Conservation (phyloP, 345 rosid genomes). For the Corymbia maculata region DNA sequence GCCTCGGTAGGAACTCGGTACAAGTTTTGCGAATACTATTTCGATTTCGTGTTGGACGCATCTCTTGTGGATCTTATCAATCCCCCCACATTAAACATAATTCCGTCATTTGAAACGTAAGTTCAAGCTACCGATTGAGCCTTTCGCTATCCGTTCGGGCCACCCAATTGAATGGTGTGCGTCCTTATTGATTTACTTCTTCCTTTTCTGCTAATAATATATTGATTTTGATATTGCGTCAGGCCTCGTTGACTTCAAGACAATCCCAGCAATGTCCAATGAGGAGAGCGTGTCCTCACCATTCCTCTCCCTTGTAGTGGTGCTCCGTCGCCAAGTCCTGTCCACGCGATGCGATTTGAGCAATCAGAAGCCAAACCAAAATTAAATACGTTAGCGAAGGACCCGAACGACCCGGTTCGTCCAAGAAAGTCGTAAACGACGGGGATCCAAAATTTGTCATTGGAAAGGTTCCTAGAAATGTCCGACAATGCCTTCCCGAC, state of each 20-base stretch:
- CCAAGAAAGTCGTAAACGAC: not conserved
- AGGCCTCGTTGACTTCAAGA: not conserved
- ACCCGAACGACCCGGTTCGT: too few relatives aligned
- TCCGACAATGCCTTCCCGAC: not conserved
- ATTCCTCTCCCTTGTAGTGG: not conserved
- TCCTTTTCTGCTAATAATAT: not conserved
- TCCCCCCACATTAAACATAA: not conserved
- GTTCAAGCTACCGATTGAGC: not conserved
- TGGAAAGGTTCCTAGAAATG: not conserved
- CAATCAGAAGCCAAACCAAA: not conserved
- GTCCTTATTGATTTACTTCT: not conserved
- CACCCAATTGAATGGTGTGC: not conserved
- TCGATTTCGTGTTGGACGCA: not conserved
- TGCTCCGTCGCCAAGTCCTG: not conserved
- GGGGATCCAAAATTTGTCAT: fast-evolving
- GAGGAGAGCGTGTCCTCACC: not conserved
- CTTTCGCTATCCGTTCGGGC: not conserved
- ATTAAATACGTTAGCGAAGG: not conserved
- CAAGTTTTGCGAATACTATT: not conserved
- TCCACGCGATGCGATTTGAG: not conserved
- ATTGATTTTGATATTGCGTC: not conserved
- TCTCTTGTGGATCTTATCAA: not conserved
- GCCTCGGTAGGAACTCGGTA: not conserved
- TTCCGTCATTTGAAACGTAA: not conserved
- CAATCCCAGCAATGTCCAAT: not conserved